Evolutionary conservation across 768 basidiomycete genomes (phyloP).

Genomic region (Kwoniella mangroviensis): DNA sequence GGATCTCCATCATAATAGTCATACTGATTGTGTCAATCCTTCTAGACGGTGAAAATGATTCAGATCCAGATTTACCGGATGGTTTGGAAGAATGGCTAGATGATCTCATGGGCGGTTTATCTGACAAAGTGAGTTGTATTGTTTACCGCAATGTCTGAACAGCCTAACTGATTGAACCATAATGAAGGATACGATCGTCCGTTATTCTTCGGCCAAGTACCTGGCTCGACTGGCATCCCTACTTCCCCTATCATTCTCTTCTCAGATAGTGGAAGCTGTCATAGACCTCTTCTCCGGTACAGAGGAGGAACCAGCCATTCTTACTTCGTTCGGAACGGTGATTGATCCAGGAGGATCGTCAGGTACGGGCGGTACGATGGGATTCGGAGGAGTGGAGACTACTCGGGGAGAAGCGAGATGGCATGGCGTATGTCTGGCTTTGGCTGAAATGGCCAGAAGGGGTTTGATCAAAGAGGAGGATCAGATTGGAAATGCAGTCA

Average conservation of each 20-base stretch:
- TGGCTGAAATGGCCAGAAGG: constrained; percentile 88
- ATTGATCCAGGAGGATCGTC: constrained; percentile 50
- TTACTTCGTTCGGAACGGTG: constrained; percentile 37
- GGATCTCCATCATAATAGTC: no score
- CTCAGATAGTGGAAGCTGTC: constrained; percentile 81
- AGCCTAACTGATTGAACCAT: background rate
- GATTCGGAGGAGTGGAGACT: constrained; percentile 44
- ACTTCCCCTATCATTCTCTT: constrained; percentile 73
- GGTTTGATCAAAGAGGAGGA: constrained; percentile 67
- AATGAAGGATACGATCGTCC: constrained; percentile 84
- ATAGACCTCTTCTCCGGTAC: constrained; percentile 70
- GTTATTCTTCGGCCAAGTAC: constrained; percentile 93
- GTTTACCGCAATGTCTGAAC: background rate
- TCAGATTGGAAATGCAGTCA: constrained; percentile 68
- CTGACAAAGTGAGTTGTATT: constrained; percentile 71
- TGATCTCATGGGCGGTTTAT: constrained; percentile 71
- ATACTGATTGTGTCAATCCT: background rate
- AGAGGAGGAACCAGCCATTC: constrained; percentile 45
- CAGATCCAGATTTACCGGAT: constrained; percentile 67
- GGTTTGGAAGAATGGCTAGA: constrained; percentile 76
- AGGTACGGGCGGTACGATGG: constrained; percentile 39
- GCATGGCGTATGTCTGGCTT: constrained; percentile 92
- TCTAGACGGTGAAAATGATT: constrained; percentile 44
- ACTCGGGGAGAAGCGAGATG: constrained; percentile 74
- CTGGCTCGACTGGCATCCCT: constrained; percentile 81